A percentile compares a stretch with the other conserved stretches of the same genome.
Conservation (phyloP, 768 basidiomycete species). For the Trametes maxima region DNA sequence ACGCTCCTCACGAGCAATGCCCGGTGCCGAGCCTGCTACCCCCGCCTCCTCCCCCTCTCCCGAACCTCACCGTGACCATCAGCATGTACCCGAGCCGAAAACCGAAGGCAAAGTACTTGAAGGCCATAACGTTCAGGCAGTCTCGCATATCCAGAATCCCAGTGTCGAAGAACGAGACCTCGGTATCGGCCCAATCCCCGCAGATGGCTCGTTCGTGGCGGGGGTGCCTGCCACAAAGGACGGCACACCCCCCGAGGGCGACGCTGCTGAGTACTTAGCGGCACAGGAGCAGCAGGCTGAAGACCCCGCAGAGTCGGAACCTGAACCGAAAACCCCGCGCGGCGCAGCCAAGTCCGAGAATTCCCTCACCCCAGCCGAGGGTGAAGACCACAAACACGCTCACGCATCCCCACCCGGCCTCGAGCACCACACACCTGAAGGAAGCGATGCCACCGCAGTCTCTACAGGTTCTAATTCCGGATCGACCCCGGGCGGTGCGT, state of each 20-base stretch:
- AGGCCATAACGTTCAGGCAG: conserved; percentile 4
- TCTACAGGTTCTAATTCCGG: not conserved
- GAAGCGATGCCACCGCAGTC: conserved; percentile 17
- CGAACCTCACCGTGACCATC: not conserved
- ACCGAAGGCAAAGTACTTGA: not conserved
- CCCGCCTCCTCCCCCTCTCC: not conserved
- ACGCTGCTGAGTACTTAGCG: not conserved
- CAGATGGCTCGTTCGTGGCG: conserved; percentile 3
- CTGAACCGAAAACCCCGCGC: conserved; percentile 11
- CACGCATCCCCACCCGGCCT: not conserved
- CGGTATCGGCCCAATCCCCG: conserved; percentile 5
- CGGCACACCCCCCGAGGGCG: not conserved
- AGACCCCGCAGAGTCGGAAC: not conserved
- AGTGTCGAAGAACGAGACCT: conserved; percentile 5
- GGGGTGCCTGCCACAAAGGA: not conserved
- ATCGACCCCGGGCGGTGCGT: conserved; percentile 19
- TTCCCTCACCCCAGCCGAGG: not conserved
- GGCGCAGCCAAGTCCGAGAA: conserved; percentile 17
- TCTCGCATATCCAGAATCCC: conserved; percentile 4
- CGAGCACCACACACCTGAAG: conserved; percentile 6
- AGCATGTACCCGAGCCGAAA: not conserved
- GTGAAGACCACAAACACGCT: not conserved
- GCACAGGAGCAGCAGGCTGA: not conserved
- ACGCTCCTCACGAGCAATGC: conserved; percentile 13
- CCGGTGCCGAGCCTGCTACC: conserved; percentile 18